These are phyloP conservation scores for Asterella californica DNA, from an alignment of 225 moss, liverwort and hornwort species.

Conservation along the genomic window DNA sequence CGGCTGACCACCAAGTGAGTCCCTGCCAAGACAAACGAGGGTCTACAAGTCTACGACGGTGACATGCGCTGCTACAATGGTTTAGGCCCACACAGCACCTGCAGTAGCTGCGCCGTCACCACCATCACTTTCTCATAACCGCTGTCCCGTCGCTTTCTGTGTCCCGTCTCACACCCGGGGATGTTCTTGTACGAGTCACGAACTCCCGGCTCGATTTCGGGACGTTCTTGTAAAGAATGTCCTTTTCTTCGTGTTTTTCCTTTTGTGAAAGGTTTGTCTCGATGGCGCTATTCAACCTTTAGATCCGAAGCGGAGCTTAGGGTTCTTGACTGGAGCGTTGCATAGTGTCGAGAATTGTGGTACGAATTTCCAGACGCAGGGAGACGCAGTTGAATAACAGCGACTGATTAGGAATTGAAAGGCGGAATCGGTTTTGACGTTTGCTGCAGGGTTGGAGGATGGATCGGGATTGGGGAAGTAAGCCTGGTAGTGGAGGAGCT, in stretches of 20 bases:
- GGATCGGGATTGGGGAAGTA: slow-evolving; percentile 96
- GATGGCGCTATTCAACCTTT: neutral
- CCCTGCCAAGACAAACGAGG: neutral
- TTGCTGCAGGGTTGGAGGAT: slow-evolving; percentile 20
- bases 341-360: neutral
- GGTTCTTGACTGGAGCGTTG: neutral
- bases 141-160: neutral
- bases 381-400: neutral
- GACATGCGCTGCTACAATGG: neutral
- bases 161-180: neutral
- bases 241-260: neutral
- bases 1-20: neutral
- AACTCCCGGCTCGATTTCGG: neutral
- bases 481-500: slow-evolving; percentile 95
- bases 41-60: neutral
- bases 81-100: neutral
- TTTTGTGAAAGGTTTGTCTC: neutral
- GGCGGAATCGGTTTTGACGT: neutral
- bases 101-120: neutral
- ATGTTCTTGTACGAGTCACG: slow-evolving; percentile 1
- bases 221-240: neutral
- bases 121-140: neutral
- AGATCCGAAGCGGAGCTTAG: neutral
- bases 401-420: neutral
- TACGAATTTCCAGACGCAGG: neutral